phyloP scores from a whole-genome alignment of 2,329 filamentous ascomycete genomes.

The Phyllosticta ampelicida region DNA sequence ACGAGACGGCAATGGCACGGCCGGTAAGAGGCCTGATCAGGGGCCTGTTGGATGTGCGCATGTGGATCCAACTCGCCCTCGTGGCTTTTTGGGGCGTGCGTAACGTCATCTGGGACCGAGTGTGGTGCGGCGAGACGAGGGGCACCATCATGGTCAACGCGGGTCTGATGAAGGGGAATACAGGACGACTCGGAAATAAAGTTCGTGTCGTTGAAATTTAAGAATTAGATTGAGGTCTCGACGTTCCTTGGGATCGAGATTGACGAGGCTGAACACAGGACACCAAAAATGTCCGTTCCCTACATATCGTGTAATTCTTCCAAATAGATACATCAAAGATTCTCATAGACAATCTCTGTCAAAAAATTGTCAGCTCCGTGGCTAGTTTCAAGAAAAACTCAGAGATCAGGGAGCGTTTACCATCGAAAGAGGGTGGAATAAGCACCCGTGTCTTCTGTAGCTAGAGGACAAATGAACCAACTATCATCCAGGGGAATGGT shows the following conservation, averaged over 20 bases:
- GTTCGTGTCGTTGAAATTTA: constrained; percentile 33
- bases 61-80: constrained; percentile 43
- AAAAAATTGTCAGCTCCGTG: too few relatives aligned
- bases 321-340: neutral
- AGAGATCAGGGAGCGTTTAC: too few relatives aligned
- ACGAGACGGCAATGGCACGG: constrained; percentile 51
- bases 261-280: neutral
- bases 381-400: too few relatives aligned
- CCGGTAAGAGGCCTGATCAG: constrained; percentile 25
- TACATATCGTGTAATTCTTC: neutral
- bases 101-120: constrained; percentile 48
- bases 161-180: constrained; percentile 41
- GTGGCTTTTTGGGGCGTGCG: constrained; percentile 43
- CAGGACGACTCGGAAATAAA: constrained; percentile 37
- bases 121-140: constrained; percentile 45
- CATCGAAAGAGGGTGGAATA: too few relatives aligned
- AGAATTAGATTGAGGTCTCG: neutral
- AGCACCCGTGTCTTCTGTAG: too few relatives aligned
- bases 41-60: constrained; percentile 26
- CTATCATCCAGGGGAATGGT: too few relatives aligned
- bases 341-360: too few relatives aligned
- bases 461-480: too few relatives aligned
- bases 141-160: constrained; percentile 52
- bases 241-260: neutral
- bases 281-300: neutral